Percentiles rank a stretch among this genome's conserved stretches.
Conservation (phyloP, 1,284 basidiomycete species). For the Leccinum angustisporum region DNA sequence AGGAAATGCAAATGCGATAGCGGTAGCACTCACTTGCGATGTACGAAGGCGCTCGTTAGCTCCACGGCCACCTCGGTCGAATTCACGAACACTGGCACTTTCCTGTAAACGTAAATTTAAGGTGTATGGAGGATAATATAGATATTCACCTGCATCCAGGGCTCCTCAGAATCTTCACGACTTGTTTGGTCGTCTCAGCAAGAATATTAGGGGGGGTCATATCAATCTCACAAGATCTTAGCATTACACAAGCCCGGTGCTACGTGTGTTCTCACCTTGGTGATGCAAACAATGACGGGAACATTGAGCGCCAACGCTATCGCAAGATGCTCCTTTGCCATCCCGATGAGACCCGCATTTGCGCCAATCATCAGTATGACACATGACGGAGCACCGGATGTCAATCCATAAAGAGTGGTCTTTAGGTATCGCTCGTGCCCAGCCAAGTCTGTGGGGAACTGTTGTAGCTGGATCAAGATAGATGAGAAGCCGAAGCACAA, state of each 20-base stretch:
- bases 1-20: conserved; percentile 5
- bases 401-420: conserved; percentile 94
- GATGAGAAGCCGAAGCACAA: conserved; percentile 3
- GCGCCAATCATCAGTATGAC: conserved; percentile 96
- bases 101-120: conserved; percentile 41
- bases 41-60: conserved; percentile 64
- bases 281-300: conserved; percentile 92
- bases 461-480: not conserved
- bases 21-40: conserved; percentile 25
- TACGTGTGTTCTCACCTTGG: conserved; percentile 62
- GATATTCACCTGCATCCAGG: conserved; percentile 81
- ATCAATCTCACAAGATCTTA: conserved; percentile 63
- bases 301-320: conserved; percentile 93
- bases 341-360: conserved; percentile 94
- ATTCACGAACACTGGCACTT: conserved; percentile 76
- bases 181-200: conserved; percentile 88
- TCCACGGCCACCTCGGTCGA: conserved; percentile 78
- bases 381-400: conserved; percentile 92
- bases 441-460: conserved; percentile 64
- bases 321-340: conserved; percentile 97
- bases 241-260: not conserved
- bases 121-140: conserved; percentile 1
- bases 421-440: conserved; percentile 90
- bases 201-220: conserved; percentile 95
- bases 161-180: conserved; percentile 89